A percentile compares a stretch with the other conserved stretches of the same genome.
phyloP scores from a whole-genome alignment of 441 rosid species.

The Erodium texanum region DNA sequence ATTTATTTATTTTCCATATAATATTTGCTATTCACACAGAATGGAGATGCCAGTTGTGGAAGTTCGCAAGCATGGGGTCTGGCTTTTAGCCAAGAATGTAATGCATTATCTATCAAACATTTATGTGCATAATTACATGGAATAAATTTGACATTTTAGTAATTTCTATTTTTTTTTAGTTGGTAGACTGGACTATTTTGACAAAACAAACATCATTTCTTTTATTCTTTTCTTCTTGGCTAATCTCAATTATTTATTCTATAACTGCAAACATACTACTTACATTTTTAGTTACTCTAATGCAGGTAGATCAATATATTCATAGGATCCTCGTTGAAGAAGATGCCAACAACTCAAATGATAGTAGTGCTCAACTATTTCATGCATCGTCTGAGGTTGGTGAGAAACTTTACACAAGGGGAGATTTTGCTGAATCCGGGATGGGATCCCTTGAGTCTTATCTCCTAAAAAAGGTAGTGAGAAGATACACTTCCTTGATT shows the following conservation, averaged over 20 bases:
- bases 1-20: constrained; percentile 6
- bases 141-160: constrained; percentile 14
- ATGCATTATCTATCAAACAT: constrained; percentile 20
- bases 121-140: constrained; percentile 20
- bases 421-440: constrained; percentile 65
- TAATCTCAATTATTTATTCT: too few species aligned
- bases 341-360: constrained; percentile 35
- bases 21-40: constrained; percentile 32
- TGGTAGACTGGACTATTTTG: not conserved
- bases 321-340: constrained; percentile 77
- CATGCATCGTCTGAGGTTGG: constrained; percentile 60
- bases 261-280: not conserved
- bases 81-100: constrained; percentile 74
- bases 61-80: constrained; percentile 69
- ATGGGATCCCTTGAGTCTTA: constrained; percentile 47
- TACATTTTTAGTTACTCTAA: constrained; percentile 7
- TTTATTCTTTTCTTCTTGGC: not conserved
- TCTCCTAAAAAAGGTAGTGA: constrained; percentile 53
- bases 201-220: not conserved
- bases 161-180: not conserved
- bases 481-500: not conserved
- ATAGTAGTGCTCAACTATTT: constrained; percentile 38
- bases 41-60: constrained; percentile 93
- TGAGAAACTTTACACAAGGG: constrained; percentile 51
- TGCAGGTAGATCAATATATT: constrained; percentile 76